Base-by-base conservation (phyloP, 768 basidiomycete genomes). In the Mycena leptocephala region DNA sequence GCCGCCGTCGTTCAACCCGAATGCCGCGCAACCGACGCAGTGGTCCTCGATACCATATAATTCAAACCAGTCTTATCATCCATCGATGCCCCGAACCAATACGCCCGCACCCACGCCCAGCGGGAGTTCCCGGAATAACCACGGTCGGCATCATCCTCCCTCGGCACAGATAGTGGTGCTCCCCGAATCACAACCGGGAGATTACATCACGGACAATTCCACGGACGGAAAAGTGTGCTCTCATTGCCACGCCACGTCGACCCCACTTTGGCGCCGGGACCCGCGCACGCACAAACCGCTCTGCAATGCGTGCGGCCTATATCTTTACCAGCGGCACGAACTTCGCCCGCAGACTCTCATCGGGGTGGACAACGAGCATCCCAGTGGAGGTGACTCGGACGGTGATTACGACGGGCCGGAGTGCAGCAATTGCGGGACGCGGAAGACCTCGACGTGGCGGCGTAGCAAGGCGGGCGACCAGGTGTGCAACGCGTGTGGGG, bases 401-500 rank as follows among this genome's bases (percentile, higher is more conserved):
- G 66, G 35, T 18, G 67, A 55, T 3, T 51, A 69, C 26, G 51
- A 32, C 35, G 58, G 61, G 20, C 66, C 51, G 26, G 61, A 63
- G 66, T 75, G 74, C 26, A 20, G 28, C 6, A 69, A 75, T 16
- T 75, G 74, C 53, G 74, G 67, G 9, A 75, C 74, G 28, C 66
- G 32, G 4, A 69, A 70, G 61, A 75, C 74, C 18, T 69, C 67
- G 46, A 33, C 67, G 14, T 75, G 74, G 74, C 46, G 74, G 18
- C 58, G 74, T 5, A 35, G 48, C 30, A 53, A 43, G 48, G 37
- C 61, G 16, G 74, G 74, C 37, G 67, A 26, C 37, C 74, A 70
- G 61, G 67, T 75, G 26, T 75, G 74, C 26, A 75, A 75, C 30
- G 74, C 74, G 9, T 75, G 74, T n/a, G 74, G 73, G 16, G 74